Base-by-base conservation (phyloP, 2,329 filamentous ascomycete species). In the Xylaria sp. region DNA sequence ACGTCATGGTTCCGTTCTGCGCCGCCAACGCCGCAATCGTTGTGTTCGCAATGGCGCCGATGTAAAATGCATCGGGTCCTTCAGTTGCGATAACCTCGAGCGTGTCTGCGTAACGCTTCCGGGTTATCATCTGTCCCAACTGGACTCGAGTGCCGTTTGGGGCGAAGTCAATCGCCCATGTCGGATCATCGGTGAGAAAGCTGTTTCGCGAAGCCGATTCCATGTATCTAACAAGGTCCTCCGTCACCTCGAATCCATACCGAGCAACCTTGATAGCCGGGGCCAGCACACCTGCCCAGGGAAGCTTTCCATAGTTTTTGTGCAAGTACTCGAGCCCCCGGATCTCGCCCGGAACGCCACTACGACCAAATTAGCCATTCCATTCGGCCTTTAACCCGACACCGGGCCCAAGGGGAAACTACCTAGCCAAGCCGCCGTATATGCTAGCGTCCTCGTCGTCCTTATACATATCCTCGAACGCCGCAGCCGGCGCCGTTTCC, bases 121-220 rank as follows among this genome's bases (percentile, higher is more conserved):
- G 71, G 2, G 73, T 76, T 44, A 82, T 75, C n/a, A 60, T 70
- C 19, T 76, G 52, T 48, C 67, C 48, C 11, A 61, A 45, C 56
- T 74, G 43, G 61, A 76, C 60, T 16, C 50, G n/a, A 53, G 65
- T 41, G 68, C 72, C 57, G 55, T 71, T 46, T 61, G 74, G 38
- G 42, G 91, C 91, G 71, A 96, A 96, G 69, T 96, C 92, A 22
- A 91, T 74, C 0, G 91, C 89, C 88, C 91, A 96, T 0, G 83
- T 79, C 0, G 88, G 85, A 56, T 95, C 83, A 0, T 87, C 76
- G 2, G 83, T 78, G 0, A 96, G 72, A 66, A 94, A 94, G 60
- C 86, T 46, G 44, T 80, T 72, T 7, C 76, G 63, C 51, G 54
- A 70, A 54, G 68, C 67, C 69, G 52, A 73, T n/a, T 78, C 69